These are phyloP conservation scores for Blastobotrys elegans DNA, from an alignment of 1,139 yeast species.

Conservation along the genomic window DNA sequence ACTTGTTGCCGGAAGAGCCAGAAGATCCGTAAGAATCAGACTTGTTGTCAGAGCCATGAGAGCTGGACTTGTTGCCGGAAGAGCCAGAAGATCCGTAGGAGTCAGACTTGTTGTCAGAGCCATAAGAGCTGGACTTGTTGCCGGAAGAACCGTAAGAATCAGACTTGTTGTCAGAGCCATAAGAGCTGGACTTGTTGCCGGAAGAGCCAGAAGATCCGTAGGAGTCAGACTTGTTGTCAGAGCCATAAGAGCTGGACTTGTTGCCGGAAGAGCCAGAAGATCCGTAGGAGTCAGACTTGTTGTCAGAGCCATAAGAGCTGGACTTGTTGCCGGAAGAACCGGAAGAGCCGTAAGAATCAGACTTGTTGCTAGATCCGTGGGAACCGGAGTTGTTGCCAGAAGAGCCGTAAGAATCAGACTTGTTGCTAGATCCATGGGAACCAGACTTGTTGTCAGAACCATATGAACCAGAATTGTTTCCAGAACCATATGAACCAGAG, in stretches of 20 bases:
- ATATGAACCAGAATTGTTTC: background rate
- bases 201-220: conserved; percentile 5
- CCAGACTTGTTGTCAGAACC: background rate
- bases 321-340: no score
- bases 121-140: conserved; percentile 1
- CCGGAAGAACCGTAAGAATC: conserved; percentile 8
- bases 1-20: background rate
- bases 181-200: conserved; percentile 2
- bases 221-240: conserved; percentile 3
- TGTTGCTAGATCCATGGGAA: background rate
- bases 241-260: conserved; percentile 5
- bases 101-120: background rate
- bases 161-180: background rate
- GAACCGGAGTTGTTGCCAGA: background rate
- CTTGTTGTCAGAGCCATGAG: background rate
- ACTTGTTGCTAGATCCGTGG: background rate
- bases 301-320: background rate
- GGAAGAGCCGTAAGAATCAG: background rate
- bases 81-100: conserved; percentile 3
- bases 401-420: background rate
- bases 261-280: no score
- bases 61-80: no score
- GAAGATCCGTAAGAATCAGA: background rate
- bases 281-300: background rate
- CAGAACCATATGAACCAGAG: background rate